These are phyloP conservation scores for Cladosporium colombiae DNA, from an alignment of 2,329 filamentous ascomycete species.

Conservation along the genomic window DNA sequence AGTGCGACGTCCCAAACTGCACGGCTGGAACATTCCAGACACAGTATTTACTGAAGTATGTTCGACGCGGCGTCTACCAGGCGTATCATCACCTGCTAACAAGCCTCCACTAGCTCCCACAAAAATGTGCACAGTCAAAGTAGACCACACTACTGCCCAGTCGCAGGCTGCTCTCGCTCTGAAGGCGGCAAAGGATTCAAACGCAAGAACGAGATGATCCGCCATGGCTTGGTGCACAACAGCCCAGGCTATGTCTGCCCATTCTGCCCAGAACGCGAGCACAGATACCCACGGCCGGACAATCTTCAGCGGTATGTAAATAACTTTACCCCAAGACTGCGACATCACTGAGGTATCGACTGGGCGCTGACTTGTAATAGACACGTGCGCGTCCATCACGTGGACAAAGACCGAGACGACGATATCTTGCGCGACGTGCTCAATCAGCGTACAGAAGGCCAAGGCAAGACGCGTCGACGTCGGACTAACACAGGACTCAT, in stretches of 20 bases:
- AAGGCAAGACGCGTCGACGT: constrained; percentile 75
- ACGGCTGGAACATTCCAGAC: constrained; percentile 75
- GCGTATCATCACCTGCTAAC: constrained; percentile 7
- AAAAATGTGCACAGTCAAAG: constrained; percentile 66
- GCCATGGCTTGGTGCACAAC: constrained; percentile 85
- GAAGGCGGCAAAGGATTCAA: constrained; percentile 68
- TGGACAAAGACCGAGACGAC: constrained; percentile 88
- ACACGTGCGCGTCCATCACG: constrained; percentile 89
- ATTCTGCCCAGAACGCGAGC: constrained; percentile 90
- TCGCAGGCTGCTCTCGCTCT: constrained; percentile 58
- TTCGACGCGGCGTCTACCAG: not conserved
- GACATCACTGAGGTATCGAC: not conserved
- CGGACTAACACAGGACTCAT: constrained; percentile 43
- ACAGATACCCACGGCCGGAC: constrained; percentile 92
- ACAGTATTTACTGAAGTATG: constrained; percentile 71
- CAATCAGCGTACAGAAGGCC: constrained; percentile 80
- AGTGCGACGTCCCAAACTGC: constrained; percentile 65
- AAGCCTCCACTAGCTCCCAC: constrained; percentile 59
- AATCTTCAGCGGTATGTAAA: constrained; percentile 81
- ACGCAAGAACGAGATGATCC: constrained; percentile 69
- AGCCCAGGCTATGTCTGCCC: constrained; percentile 95
- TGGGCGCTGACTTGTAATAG: constrained; percentile 48
- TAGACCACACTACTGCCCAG: constrained; percentile 65
- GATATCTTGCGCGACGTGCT: constrained; percentile 78
- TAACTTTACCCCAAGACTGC: not conserved